These are phyloP conservation scores for Chalciporus chontae DNA, from an alignment of 768 basidiomycete species.

Conservation along the genomic window DNA sequence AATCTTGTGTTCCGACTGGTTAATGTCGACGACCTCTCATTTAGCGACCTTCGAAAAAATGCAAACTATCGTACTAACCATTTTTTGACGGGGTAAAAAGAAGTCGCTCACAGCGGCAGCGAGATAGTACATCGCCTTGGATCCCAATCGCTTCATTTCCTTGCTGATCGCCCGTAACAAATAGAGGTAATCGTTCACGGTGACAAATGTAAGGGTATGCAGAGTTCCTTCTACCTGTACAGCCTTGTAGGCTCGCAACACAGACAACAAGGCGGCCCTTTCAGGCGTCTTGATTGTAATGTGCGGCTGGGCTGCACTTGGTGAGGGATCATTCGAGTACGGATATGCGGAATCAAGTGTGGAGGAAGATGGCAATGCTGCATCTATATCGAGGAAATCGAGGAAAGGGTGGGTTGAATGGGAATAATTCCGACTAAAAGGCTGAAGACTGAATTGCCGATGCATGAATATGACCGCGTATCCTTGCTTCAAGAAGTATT, in stretches of 20 bases:
- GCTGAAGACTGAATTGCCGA: slow-evolving; percentile 94
- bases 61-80: slow-evolving; percentile 53
- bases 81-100: slow-evolving; percentile 85
- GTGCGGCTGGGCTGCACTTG: slow-evolving; percentile 31
- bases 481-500: slow-evolving; percentile 91
- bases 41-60: not conserved
- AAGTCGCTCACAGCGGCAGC: slow-evolving; percentile 99
- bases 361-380: slow-evolving; percentile 16
- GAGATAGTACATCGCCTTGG: slow-evolving; percentile 88
- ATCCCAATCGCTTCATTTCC: slow-evolving; percentile 65
- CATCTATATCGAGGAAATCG: slow-evolving; percentile 79
- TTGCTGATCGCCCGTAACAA: slow-evolving; percentile 78
- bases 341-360: slow-evolving; percentile 17
- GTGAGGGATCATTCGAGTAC: slow-evolving; percentile 29
- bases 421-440: slow-evolving; percentile 96
- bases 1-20: slow-evolving; percentile 95
- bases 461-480: slow-evolving; percentile 99
- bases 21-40: not conserved
- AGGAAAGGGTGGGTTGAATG: slow-evolving; percentile 98
- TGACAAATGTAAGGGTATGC: slow-evolving; percentile 86
- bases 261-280: slow-evolving; percentile 60
- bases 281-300: slow-evolving; percentile 70
- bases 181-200: slow-evolving; percentile 96
- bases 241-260: slow-evolving; percentile 76
- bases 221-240: slow-evolving; percentile 73